Evolutionary conservation across 2,329 filamentous ascomycete genomes (phyloP), one percentile per base, ranked within the genome.

Genomic region (Penicillium sp.): DNA sequence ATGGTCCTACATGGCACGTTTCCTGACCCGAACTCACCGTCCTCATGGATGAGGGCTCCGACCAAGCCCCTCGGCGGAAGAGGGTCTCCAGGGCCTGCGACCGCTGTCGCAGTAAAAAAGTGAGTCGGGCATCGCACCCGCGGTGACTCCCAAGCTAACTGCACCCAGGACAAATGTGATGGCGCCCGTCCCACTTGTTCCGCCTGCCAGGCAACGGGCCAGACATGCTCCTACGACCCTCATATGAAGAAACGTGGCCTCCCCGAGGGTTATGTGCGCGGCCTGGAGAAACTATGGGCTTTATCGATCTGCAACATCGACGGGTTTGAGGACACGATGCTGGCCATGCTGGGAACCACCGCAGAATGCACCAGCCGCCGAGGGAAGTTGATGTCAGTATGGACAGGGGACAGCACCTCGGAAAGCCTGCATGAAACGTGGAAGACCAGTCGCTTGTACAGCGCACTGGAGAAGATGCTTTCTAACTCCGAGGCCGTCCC

Each of bases 81-180:
- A 67, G 69, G 55, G 68, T 72, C 29, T 71, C 69, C 14, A 61
- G 68, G 43, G 69, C 69, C 41, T 72, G 69, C 47, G 64, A 70
- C 45, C 62, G 68, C 30, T 72, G 69, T 58, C 64, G 69, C 43
- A 67, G 63, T 41, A 70, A 70, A 48, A 70, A 70, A 50, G 61
- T 63, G 32, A 41, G 51, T 53, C 25, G 21, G 15, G 6, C 16
- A 7, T 17, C 10, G 4, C 28, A 18, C 28, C 28, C 6, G 17
- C 9, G 3, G 11, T 25, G 7, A 17, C 11, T 30, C 28, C 17
- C 31, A 35, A 31, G 27, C 35, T 43, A 31, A 33, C 19, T 32
- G 4, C n/a, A 27, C 15, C 20, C 32, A 64, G 58, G 65, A 68
- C 48, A 69, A 69, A 58, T 72, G 69, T 46, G 69, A 72, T 49